phyloP scores from a whole-genome alignment of 176 grass and related monocot genomes.

The Zoysia pacifica region DNA sequence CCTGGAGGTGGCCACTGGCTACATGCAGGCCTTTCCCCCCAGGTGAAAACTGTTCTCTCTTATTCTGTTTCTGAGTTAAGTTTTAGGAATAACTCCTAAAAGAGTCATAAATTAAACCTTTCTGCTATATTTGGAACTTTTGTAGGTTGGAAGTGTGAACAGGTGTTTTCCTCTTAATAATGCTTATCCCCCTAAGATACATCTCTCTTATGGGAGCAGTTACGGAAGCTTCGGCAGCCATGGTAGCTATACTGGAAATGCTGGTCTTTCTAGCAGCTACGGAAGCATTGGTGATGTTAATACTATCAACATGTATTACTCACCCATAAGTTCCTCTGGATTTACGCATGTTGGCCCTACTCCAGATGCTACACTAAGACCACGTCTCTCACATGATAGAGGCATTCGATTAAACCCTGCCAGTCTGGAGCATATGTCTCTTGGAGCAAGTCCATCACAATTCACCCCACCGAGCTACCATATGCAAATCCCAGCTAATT shows the following conservation, averaged over 20 bases:
- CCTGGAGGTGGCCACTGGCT: slow-evolving; percentile 92
- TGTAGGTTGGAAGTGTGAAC: slow-evolving; percentile 74
- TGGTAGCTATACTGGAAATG: slow-evolving; percentile 88
- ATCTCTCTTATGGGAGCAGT: slow-evolving; percentile 89
- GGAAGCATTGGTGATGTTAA: slow-evolving; percentile 82
- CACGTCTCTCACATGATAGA: slow-evolving; percentile 69
- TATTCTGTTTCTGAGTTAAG: slow-evolving; percentile 17
- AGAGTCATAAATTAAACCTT: slow-evolving; percentile 20
- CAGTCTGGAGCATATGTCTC: slow-evolving; percentile 69
- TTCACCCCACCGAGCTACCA: slow-evolving; percentile 85
- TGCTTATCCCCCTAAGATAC: slow-evolving; percentile 64
- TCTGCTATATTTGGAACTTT: slow-evolving; percentile 24
- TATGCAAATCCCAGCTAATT: slow-evolving; percentile 64
- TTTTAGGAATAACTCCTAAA: slow-evolving; percentile 31
- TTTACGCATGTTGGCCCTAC: slow-evolving; percentile 77
- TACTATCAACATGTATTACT: slow-evolving; percentile 67
- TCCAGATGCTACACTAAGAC: slow-evolving; percentile 68
- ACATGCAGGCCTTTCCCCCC: slow-evolving; percentile 89
- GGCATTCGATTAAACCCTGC: slow-evolving; percentile 78
- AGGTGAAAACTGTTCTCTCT: slow-evolving; percentile 51
- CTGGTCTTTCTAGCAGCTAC: slow-evolving; percentile 75
- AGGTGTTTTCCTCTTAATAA: slow-evolving; percentile 61
- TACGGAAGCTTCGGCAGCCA: slow-evolving; percentile 82
- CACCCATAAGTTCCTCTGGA: slow-evolving; percentile 71
- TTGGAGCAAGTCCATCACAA: slow-evolving; percentile 89